Evolutionary conservation across 2,329 filamentous ascomycete genomes (phyloP).

Genomic region (Colletotrichum tamarilloi): DNA sequence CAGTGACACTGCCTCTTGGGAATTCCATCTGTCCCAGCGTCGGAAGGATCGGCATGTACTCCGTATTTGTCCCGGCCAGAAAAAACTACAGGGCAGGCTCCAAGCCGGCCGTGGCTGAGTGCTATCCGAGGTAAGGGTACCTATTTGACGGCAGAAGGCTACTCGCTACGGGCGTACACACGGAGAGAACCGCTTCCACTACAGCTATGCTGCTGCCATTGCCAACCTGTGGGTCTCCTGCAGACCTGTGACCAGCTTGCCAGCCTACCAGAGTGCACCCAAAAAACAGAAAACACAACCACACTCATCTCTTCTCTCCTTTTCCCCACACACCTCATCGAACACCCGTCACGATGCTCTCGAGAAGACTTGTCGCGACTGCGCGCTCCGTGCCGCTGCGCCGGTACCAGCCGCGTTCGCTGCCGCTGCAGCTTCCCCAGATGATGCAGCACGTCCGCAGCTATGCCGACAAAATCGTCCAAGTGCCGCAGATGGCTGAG

Average conservation of each 20-base stretch:
- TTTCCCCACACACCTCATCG: background rate
- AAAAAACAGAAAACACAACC: background rate
- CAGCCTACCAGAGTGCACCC: background rate
- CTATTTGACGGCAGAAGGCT: slow-evolving; percentile 10
- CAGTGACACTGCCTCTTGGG: background rate
- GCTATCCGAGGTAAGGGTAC: too few relatives aligned
- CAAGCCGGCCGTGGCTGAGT: background rate
- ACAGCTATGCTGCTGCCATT: too few relatives aligned
- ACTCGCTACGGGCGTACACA: background rate
- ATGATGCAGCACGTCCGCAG: slow-evolving; percentile 68
- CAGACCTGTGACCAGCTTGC: background rate
- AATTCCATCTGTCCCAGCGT: background rate
- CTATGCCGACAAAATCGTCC: slow-evolving; percentile 85
- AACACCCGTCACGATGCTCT: slow-evolving; percentile 50
- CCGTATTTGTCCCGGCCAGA: background rate
- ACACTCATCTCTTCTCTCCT: background rate
- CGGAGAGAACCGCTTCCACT: too few relatives aligned
- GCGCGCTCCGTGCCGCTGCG: slow-evolving; percentile 58
- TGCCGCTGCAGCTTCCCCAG: slow-evolving; percentile 55
- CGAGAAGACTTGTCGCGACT: slow-evolving; percentile 55
- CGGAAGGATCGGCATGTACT: slow-evolving; percentile 12
- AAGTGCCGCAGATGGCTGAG: slow-evolving; percentile 98
- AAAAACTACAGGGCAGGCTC: background rate
- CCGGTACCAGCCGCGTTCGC: slow-evolving; percentile 46
- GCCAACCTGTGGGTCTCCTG: background rate